phyloP scores from a whole-genome alignment of 2,329 filamentous ascomycete genomes.

The Thyridium curvatum region DNA sequence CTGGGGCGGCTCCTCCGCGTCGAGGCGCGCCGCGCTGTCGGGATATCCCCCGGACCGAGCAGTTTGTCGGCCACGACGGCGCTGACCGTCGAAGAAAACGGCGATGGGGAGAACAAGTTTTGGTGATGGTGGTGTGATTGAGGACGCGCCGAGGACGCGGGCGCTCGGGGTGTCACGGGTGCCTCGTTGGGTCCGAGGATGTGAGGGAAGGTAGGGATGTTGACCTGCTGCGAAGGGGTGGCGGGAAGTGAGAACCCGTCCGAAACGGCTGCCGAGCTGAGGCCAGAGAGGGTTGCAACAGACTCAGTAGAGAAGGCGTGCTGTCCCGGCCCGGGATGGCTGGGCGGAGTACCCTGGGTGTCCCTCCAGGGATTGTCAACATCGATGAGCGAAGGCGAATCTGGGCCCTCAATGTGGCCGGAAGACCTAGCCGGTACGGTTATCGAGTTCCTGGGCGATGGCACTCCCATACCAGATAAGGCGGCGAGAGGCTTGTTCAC shows the following conservation, averaged over 20 bases:
- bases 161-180: conserved; percentile 15
- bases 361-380: conserved; percentile 35
- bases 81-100: conserved; percentile 52
- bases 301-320: conserved; percentile 19
- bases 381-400: conserved; percentile 27
- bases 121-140: conserved; percentile 34
- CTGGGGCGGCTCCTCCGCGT: conserved; percentile 41
- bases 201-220: not conserved
- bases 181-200: conserved; percentile 5
- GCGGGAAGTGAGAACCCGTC: conserved; percentile 16
- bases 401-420: conserved; percentile 6
- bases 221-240: conserved; percentile 9
- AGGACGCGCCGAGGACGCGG: conserved; percentile 21
- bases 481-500: conserved; percentile 27
- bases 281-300: conserved; percentile 7
- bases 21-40: conserved; percentile 35
- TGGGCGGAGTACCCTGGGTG: not conserved
- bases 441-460: conserved; percentile 21
- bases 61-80: conserved; percentile 52
- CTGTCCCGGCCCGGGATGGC: conserved; percentile 7
- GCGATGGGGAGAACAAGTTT: conserved; percentile 52
- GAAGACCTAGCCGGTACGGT: no score
- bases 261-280: conserved; percentile 6
- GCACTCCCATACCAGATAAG: conserved; percentile 26
- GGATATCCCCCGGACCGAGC: conserved; percentile 30